Evolutionary conservation across 495 filamentous ascomycete genomes (phyloP), one percentile per base, ranked within the genome.

Genomic region (Penicillium salamii): DNA sequence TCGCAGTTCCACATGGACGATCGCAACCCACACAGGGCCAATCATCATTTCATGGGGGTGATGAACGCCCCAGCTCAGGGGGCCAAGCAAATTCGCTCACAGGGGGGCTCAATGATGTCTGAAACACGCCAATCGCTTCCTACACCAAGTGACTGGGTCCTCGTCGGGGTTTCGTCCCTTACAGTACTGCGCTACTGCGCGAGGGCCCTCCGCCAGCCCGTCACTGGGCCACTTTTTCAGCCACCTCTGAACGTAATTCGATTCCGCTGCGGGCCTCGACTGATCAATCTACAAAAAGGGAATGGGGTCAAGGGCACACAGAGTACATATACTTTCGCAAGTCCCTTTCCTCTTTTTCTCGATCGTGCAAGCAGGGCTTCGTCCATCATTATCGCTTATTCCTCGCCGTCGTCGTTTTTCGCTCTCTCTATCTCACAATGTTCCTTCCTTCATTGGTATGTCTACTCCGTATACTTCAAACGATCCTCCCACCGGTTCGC

Each of bases 321-420:
- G 7, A 49, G 40, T 55, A 55, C 45, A 59, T 55, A 59, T 58
- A 54, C 33, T 28, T 31, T 32, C 15, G 11, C 35, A 36, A 11
- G 17, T 19, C 21, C 32, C 9, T 36, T 11, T 19, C 35, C 29
- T 41, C 41, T 39, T 28, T 57, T 17, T 43, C 15, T 40, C 37
- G 40, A 49, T 29, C 41, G 38, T 51, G 47, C 54, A 63, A 63
- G 61, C 61, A 58, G 60, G 61, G 51, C 61, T 63, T 63, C 59
- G 54, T 43, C 45, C 43, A 50, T 38, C 48, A 26, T 39, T 42
- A 41, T 28, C 36, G 41, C 37, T 40, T 42, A 36, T 55, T 49
- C 54, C 57, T 46, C 32, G 21, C 11, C 29, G 31, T 48, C 36
- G 36, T 48, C 46, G 46, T 19, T 21, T 18, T 34, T 33, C 60